Evolutionary conservation across 2,329 filamentous ascomycete genomes (phyloP).

Genomic region (Aspergillus neotritici): DNA sequence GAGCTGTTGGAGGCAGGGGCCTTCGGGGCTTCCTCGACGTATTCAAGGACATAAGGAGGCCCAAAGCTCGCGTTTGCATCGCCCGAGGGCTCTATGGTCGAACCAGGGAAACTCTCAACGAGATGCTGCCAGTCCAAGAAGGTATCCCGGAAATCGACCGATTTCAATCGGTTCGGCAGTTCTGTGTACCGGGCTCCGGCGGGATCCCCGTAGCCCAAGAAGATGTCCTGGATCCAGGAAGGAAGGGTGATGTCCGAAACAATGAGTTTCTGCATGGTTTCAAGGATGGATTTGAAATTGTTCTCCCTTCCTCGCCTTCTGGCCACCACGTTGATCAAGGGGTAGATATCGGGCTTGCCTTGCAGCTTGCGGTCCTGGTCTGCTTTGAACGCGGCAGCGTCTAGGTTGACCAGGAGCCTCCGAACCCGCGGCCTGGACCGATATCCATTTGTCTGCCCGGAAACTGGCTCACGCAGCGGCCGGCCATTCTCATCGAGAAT

Average conservation of each 20-base stretch:
- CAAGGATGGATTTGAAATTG: constrained; percentile 90
- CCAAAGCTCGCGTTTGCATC: constrained; percentile 68
- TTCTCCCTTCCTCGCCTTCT: constrained; percentile 84
- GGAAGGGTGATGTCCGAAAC: constrained; percentile 81
- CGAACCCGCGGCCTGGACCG: constrained; percentile 55
- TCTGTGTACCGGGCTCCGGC: constrained; percentile 80
- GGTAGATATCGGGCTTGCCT: constrained; percentile 74
- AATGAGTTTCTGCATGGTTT: constrained; percentile 82
- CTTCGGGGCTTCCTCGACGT: constrained; percentile 48
- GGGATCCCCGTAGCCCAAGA: constrained; percentile 94
- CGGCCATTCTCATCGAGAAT: constrained; percentile 80
- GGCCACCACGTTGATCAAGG: constrained; percentile 76
- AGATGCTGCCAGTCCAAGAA: constrained; percentile 95
- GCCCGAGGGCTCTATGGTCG: constrained; percentile 72
- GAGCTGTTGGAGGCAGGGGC: constrained; percentile 56
- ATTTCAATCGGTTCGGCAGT: constrained; percentile 68
- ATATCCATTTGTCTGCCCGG: constrained; percentile 58
- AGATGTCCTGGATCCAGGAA: constrained; percentile 91
- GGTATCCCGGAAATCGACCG: constrained; percentile 85
- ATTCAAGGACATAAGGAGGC: constrained; percentile 81
- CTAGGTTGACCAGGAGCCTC: constrained; percentile 73
- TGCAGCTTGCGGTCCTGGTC: constrained; percentile 63
- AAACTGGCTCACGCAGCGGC: constrained; percentile 54
- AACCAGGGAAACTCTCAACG: constrained; percentile 81
- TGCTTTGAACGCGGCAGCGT: constrained; percentile 68